Evolutionary conservation across 768 basidiomycete species (phyloP), one percentile per base, ranked within the genome.

Genomic region (Hericium rajendrae): DNA sequence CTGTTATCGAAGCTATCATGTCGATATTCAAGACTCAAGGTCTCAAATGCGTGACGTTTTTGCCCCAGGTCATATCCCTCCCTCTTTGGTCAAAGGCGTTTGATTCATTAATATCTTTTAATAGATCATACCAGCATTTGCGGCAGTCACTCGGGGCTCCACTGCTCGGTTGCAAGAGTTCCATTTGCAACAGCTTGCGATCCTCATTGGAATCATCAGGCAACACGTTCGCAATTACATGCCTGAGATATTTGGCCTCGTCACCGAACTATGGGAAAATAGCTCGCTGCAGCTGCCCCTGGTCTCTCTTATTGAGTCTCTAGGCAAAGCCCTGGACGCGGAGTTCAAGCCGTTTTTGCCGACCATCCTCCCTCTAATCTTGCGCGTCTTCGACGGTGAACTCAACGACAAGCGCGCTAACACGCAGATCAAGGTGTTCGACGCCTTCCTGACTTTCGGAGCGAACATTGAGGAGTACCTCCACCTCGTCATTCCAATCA

Each of bases 11-110:
- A 68, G 94, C 94, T 1, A 88, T 99, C 64, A 97, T 98, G 92
- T 88, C 92, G 49, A 98, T 99, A 59, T 99, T 98, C 80, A 94
- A 94, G 71, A 97, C 94, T 0, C 94, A 98, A 67, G 94, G 95
- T 13, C 73, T 98, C 67, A 94, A 94, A 77, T 97, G 93, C 69
- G 94, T 95, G 18, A 83, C 90, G 2, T 98, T 97, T 72, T 73
- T 99, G 24, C 91, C 95, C 48, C 94, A 97, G 77, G 92, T 93
- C 67, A 32, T 32, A 32, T 32, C 32, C 32, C 8, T 26, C 26
- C 3, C 26, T 53, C 69, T 51, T 38, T 20, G 13, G 3, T 32
- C 32, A 32, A 8, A 15, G 22, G 5, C 2, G n/a, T 13, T 18
- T 6, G 4, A 15, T 48, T 56, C 15, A 56, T 15, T 51, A 16